Evolutionary conservation across 495 filamentous ascomycete species (phyloP).

Genomic region (Aspergillus homomorphus): DNA sequence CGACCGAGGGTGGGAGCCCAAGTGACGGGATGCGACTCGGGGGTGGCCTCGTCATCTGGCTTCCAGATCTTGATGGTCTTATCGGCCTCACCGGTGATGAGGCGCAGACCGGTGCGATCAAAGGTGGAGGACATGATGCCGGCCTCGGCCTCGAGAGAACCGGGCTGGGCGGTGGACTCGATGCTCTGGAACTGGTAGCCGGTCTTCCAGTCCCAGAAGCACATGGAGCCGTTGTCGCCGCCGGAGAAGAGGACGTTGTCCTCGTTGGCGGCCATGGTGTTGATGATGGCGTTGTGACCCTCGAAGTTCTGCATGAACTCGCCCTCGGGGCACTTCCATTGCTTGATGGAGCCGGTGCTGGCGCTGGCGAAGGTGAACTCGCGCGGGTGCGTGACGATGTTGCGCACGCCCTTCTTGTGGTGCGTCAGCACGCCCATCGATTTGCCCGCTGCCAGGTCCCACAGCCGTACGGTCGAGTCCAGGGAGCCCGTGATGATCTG

Average conservation of each 20-base stretch:
- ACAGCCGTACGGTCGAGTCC: constrained; percentile 88
- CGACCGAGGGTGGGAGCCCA: constrained; percentile 85
- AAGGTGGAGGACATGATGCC: constrained; percentile 92
- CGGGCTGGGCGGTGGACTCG: constrained; percentile 90
- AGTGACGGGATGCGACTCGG: constrained; percentile 85
- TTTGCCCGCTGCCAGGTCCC: constrained; percentile 96
- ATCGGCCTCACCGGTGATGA: constrained; percentile 93
- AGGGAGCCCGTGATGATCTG: constrained; percentile 91
- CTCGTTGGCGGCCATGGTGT: constrained; percentile 88
- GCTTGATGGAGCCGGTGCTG: constrained; percentile 92
- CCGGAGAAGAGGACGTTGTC: constrained; percentile 95
- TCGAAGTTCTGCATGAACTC: constrained; percentile 99
- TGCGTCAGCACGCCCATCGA: constrained; percentile 95
- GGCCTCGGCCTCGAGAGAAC: constrained; percentile 88
- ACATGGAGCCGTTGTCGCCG: constrained; percentile 93
- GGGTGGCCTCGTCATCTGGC: constrained; percentile 82
- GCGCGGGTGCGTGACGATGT: constrained; percentile 78
- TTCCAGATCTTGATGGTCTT: constrained; percentile 99
- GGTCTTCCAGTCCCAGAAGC: constrained; percentile 99
- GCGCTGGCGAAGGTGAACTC: constrained; percentile 97
- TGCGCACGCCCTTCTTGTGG: constrained; percentile 95
- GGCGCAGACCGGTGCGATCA: constrained; percentile 79
- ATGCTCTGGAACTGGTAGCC: constrained; percentile 84
- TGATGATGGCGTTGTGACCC: constrained; percentile 93
- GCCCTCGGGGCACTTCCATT: constrained; percentile 98